phyloP scores from a whole-genome alignment of 2,329 filamentous ascomycete species.

The Arthrobotrys entomopaga region DNA sequence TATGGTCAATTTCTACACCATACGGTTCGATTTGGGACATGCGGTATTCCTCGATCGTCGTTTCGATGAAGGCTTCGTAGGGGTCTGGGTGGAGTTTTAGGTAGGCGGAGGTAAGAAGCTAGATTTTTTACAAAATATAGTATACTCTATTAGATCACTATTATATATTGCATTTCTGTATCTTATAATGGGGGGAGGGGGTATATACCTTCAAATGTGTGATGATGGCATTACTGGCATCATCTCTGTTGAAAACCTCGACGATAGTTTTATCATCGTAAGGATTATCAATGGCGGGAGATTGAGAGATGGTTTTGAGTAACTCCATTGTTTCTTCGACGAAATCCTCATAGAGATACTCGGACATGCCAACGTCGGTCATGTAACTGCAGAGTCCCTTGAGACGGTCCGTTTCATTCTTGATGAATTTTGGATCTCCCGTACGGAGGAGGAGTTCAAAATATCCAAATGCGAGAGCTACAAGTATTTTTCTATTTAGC shows the following conservation, averaged over 20 bases:
- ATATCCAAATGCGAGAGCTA: conserved; percentile 92
- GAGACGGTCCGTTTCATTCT: conserved; percentile 77
- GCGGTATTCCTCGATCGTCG: conserved; percentile 75
- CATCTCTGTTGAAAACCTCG: conserved; percentile 77
- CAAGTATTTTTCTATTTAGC: conserved; percentile 8
- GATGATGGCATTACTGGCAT: conserved; percentile 77
- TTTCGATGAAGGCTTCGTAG: conserved; percentile 78
- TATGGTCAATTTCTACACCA: conserved; percentile 86
- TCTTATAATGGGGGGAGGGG: neutral
- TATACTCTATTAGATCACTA: too few species aligned
- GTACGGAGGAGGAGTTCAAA: conserved; percentile 83
- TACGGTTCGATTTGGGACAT: conserved; percentile 76
- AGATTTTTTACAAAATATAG: conserved; percentile 58
- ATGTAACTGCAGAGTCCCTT: conserved; percentile 77
- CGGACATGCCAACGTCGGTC: conserved; percentile 73
- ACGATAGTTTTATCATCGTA: conserved; percentile 72
- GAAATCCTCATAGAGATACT: conserved; percentile 82
- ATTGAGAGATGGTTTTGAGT: conserved; percentile 71
- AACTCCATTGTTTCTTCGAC: conserved; percentile 77
- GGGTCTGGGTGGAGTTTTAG: conserved; percentile 77
- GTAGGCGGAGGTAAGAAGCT: conserved; percentile 84
- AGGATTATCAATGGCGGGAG: conserved; percentile 66
- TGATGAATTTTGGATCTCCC: conserved; percentile 72
- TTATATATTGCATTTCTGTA: neutral
- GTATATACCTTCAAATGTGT: conserved; percentile 76